Percentiles rank a stretch among this genome's conserved stretches.
These are phyloP conservation scores for Penicillium samsonianum DNA, from an alignment of 495 filamentous ascomycete species.

Conservation along the genomic window DNA sequence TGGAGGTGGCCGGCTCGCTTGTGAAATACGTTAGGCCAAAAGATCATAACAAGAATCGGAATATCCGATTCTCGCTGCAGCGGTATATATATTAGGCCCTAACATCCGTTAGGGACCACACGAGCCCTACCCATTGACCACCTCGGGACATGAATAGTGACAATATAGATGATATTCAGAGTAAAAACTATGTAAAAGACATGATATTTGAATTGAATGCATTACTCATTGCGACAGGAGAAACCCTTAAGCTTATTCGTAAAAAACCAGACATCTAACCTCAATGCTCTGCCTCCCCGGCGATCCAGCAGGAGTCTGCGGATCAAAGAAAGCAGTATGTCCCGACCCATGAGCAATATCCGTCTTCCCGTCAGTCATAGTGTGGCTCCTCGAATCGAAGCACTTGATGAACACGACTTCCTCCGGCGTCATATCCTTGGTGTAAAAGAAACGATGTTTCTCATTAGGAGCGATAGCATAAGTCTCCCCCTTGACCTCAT, in stretches of 20 bases:
- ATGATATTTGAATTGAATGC: not conserved
- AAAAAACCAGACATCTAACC: constrained; percentile 78
- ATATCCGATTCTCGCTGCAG: too few relatives aligned
- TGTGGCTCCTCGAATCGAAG: constrained; percentile 60
- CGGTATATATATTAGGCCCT: too few relatives aligned
- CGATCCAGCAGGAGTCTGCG: constrained; percentile 59
- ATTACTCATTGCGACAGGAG: not conserved
- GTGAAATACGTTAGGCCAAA: too few relatives aligned
- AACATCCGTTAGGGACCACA: too few relatives aligned
- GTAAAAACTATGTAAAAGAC: not conserved
- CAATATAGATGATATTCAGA: not conserved
- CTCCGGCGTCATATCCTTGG: constrained; percentile 39
- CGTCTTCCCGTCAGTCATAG: constrained; percentile 34
- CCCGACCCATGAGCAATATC: constrained; percentile 65
- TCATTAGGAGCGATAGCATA: constrained; percentile 16
- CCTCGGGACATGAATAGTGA: not conserved
- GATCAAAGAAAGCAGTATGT: constrained; percentile 81
- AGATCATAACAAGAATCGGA: too few relatives aligned
- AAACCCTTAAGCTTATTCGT: constrained; percentile 1
- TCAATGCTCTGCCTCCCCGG: constrained; percentile 78
- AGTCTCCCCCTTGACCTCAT: constrained; percentile 27
- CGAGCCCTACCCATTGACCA: too few relatives aligned
- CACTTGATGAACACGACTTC: constrained; percentile 82
- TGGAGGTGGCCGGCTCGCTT: too few relatives aligned
- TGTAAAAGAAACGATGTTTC: constrained; percentile 14